Evolutionary conservation across 2,329 filamentous ascomycete species (phyloP), one percentile per base, ranked within the genome.

Genomic region (Ophiosphaerella herpotricha): DNA sequence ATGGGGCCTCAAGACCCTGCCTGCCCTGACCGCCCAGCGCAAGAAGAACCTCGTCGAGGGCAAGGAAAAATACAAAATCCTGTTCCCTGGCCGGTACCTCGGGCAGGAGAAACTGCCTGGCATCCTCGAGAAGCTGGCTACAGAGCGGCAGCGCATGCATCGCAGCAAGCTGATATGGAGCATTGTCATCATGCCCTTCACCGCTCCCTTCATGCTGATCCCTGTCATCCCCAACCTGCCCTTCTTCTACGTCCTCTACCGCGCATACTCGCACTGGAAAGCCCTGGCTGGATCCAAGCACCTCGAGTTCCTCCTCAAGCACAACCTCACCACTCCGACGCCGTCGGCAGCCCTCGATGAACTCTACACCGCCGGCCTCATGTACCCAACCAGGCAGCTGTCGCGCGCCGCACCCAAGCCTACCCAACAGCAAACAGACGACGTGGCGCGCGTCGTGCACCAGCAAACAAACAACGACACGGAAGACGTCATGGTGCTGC

Each of bases 1-100:
- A 86, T 99, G 94, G 94, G 91, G 90, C 0, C 81, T 99, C 60
- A 97, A 97, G 77, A 96, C 91, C 32, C 87, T 99, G 44, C 94
- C 94, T 38, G 87, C 92, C 18, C 79, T 96, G 61, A 90, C 86
- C 36, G 78, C 84, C 49, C 82, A 84, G 59, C 81, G 85, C 50
- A 81, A 83, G 60, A 78, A 82, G 41, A 85, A 89, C 44, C 85
- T 89, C 61, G 66, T 85, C 18, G 73, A 84, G 44, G 84, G 82
- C 33, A 80, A 82, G 57, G 82, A 85, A 43, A 85, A 83, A 62
- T 84, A 90, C 54, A 84, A 91, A 60, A 82, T 97, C 26, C 77
- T 90, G 44, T 97, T 89, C 68, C 94, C 94, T 0, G 77, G 82
- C 39, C 83, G 82, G 41, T 80, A 91, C 43, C 82, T 97, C 58